phyloP scores from a whole-genome alignment of 306 rosid species.

The Rosa chinensis region DNA sequence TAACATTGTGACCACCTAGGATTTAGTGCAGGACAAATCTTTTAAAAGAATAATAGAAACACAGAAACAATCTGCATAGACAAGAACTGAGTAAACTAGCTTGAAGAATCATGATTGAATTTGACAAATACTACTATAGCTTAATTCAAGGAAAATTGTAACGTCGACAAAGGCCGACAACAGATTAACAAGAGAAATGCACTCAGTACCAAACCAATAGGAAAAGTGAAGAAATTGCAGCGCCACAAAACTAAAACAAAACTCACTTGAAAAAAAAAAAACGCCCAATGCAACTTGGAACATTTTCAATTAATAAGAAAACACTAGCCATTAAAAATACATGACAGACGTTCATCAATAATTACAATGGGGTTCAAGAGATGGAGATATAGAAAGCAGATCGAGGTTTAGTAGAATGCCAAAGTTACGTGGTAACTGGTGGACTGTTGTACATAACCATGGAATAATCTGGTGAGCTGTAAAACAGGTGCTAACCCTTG shows the following conservation, averaged over 20 bases:
- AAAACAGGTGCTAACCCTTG: background rate
- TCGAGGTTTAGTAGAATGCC: too few relatives aligned
- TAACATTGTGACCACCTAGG: background rate
- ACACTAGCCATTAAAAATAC: background rate
- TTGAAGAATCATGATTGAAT: background rate
- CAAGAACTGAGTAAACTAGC: background rate
- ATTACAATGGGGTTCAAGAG: background rate
- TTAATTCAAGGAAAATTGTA: background rate
- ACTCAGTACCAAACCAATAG: too few relatives aligned
- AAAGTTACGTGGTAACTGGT: background rate
- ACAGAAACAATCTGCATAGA: background rate
- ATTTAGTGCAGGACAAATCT: background rate
- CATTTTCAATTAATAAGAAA: too few relatives aligned
- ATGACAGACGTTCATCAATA: background rate
- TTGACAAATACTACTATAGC: background rate
- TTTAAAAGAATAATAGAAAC: background rate
- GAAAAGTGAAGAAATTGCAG: background rate
- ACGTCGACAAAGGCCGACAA: background rate
- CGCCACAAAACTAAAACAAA: background rate
- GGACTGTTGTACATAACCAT: background rate
- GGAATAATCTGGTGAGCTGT: background rate
- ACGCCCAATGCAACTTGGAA: background rate
- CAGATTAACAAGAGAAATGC: background rate
- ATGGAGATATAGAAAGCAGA: too few relatives aligned
- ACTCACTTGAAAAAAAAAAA: background rate